Base-by-base conservation (phyloP, 2,329 filamentous ascomycete species). In the Epichloe festucae region DNA sequence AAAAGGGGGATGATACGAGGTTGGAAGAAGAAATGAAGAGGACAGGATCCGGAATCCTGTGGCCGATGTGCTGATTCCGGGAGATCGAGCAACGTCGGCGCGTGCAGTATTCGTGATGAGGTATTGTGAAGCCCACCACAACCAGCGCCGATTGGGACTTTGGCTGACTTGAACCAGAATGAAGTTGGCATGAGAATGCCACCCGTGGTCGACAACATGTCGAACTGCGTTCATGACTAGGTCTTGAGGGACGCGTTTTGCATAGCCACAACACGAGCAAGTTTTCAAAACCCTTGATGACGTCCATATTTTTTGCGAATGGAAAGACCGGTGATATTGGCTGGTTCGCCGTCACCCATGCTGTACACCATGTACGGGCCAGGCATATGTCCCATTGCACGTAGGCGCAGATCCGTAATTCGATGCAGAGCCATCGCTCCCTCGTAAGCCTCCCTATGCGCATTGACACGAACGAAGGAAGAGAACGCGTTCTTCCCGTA, bases 41-140 rank as follows among this genome's bases (percentile, higher is more conserved):
- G 39, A 42, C 38, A 23, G 39, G 38, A 35, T 42, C 5, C 5
- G 41, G 15, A n/a, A 34, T 17, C 19, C 40, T 39, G 27, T 21
- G 19, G 54, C 54, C 54, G 54, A 55, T 54, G 45, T 51, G 47
- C 46, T 31, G 46, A 45, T 51, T 44, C 46, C 17, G 14, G 11
- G 15, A 19, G 27, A 48, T 52, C 42, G 47, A 52, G 47, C 38
- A 44, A 55, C 45, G 51, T 56, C 55, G 55, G 55, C 53, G 45
- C n/a, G 15, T 50, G 48, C 36, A 46, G 19, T 34, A 34, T 14
- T 5, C n/a, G 27, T 23, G 31, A 43, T 27, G 17, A 35, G 38
- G 12, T 41, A 41, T 14, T 4, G 12, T 41, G 31, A n/a, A 36
- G 27, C 36, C 14, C 10, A 17, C 10, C 10, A 3, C 11, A 6